Base-by-base conservation (phyloP, 768 basidiomycete genomes). In the Piloderma croceum region DNA sequence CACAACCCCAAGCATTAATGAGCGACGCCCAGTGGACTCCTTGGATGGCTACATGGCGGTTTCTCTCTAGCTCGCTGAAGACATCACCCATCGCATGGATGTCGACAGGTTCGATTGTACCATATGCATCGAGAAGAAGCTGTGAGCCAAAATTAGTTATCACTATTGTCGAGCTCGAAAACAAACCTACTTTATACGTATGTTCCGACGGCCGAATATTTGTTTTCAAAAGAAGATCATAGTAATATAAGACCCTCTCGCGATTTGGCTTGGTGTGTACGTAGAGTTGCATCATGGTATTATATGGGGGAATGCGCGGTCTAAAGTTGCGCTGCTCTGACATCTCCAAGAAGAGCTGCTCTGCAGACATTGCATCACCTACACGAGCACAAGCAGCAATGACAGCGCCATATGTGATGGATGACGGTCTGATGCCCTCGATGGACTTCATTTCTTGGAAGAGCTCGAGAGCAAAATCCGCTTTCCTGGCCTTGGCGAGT, bases 251-350 rank as follows among this genome's bases (percentile, higher is more conserved):
- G 13, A 83, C 87, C 34, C 80, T 74, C 20, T 73, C 74, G 38
- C 91, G 77, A 47, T 89, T 83, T 2, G 91, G 94, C 59, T 86
- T 88, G n/a, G 86, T 91, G 41, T 83, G 79, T 36, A 85, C 83
- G 64, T 90, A 92, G 52, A 94, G 71, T 60, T 99, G 96, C 78
- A 99, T 97, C 92, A 99, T 96, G 24, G 86, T 92, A 66, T 99
- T 99, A 73, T 82, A 99, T 1, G 94, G 94, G 15, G 94, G 96
- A 1, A 96, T 81, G 6, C 92, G 73, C 7, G 93, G 83, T 63
- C 73, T 83, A 71, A 91, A 97, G 50, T 82, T 83, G 24, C 62
- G 68, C 44, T 78, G 70, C 32, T 61, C 48, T 1, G 69, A 59
- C 96, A 99, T 98, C 67, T 97, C 92, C 41, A 63, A 55, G 65